Conservation (phyloP, 2,329 filamentous ascomycete genomes). For the Botrytis aclada region DNA sequence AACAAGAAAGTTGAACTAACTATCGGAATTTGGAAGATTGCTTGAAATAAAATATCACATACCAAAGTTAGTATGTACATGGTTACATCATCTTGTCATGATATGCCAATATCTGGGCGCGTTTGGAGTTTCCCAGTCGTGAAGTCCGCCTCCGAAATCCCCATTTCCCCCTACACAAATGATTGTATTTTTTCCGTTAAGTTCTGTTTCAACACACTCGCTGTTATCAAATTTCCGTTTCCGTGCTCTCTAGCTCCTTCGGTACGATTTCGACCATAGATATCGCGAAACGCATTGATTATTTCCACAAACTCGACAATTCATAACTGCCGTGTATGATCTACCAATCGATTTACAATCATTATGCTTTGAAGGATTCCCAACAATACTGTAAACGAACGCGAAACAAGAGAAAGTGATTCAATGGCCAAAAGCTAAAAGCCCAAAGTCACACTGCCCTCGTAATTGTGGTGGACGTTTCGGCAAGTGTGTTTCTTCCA, state of each 20-base stretch:
- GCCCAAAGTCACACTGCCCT: background rate
- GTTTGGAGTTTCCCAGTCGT: too few species aligned
- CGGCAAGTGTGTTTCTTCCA: constrained; percentile 2
- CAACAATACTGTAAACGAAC: background rate
- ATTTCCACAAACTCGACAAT: background rate
- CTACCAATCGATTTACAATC: background rate
- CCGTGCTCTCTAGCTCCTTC: background rate
- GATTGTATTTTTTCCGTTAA: too few species aligned
- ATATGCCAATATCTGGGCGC: background rate
- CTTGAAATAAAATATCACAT: too few species aligned
- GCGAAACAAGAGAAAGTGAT: background rate
- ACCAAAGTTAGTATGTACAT: background rate
- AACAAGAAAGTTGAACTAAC: too few species aligned
- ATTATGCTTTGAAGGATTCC: background rate
- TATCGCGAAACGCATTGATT: background rate
- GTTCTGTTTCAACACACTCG: background rate
- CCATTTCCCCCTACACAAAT: too few species aligned
- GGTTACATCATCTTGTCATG: too few species aligned
- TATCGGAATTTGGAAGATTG: background rate
- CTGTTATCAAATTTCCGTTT: background rate
- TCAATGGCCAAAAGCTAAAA: constrained; percentile 1
- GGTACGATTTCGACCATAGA: background rate
- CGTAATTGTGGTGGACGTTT: background rate
- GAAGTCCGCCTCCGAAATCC: background rate
- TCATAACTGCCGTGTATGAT: background rate